Evolutionary conservation across 1,284 basidiomycete genomes (phyloP), one percentile per base, ranked within the genome.

Genomic region (Pseudozyma flocculosa): DNA sequence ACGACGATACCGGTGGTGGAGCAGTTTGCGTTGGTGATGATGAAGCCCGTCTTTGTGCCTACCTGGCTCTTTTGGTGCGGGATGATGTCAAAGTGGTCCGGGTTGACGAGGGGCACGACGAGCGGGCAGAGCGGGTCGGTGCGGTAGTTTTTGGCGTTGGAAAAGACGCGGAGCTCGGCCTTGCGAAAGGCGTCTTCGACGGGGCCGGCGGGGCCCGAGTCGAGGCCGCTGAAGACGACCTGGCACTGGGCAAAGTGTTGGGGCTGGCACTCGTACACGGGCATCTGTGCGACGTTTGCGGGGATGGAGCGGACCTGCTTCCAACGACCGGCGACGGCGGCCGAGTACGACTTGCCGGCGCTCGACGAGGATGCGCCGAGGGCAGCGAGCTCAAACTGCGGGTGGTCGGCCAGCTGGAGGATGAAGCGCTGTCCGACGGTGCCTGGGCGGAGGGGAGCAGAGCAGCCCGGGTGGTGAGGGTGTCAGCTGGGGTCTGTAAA

Each of bases 1-100:
- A 98, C 87, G 59, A 95, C 92, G 62, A 90, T 83, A 23, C 89
- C 94, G 2, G 95, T 99, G 17, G 95, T 97, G 32, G 91, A 90
- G 82, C 95, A 98, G 82, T 98, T 98, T 67, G 95, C 95, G 79
- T 99, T 99, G 52, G 92, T 94, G 61, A 98, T 87, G 78, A 99
- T 94, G 83, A 92, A 98, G 3, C 95, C 95, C 68, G 87, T 89
- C 0, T 69, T 57, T 29, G 86, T 85, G 21, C 50, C 50, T 42
- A 74, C 80, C 11, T 85, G 75, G 56, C 84, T 87, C 43, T 64
- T 65, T 80, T 98, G 95, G 75, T 92, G 87, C 0, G 84, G 83
- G 68, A 98, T 82, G 75, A 98, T 90, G 61, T 85, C 82, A 46
- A 97, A 82, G 79, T 99, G 95, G 8, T 82, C 82, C 0, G 91